A percentile compares a stretch with the other conserved stretches of the same genome.
These are phyloP conservation scores for Ogataea kodamae DNA, from an alignment of 805 yeast species.

Conservation along the genomic window DNA sequence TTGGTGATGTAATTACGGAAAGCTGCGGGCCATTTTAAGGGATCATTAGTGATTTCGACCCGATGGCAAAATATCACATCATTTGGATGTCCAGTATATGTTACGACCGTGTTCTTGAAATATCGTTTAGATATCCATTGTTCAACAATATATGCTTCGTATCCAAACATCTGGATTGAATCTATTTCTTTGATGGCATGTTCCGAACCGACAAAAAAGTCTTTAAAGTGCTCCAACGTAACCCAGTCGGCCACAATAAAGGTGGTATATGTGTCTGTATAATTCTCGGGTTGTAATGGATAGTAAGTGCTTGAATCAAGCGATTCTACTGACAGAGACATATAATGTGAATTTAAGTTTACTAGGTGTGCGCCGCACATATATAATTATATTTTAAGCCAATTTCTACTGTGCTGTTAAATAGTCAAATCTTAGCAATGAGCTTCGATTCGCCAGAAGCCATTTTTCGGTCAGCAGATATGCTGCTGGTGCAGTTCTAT, in stretches of 20 bases:
- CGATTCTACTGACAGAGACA: conserved; percentile 6
- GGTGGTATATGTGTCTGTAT: conserved; percentile 11
- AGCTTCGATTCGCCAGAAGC: conserved; percentile 21
- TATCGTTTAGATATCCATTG: conserved; percentile 86
- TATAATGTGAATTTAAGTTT: conserved; percentile 1
- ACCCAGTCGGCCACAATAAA: conserved; percentile 50
- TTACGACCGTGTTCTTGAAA: conserved; percentile 64
- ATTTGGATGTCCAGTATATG: conserved; percentile 80
- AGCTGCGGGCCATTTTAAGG: conserved; percentile 45
- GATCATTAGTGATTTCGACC: conserved; percentile 49
- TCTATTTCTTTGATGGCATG: conserved; percentile 41
- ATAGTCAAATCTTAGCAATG: conserved; percentile 11
- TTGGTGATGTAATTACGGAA: conserved; percentile 64
- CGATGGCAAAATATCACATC: conserved; percentile 58
- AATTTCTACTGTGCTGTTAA: conserved; percentile 13
- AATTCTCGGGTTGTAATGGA: conserved; percentile 1
- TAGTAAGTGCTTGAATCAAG: conserved; percentile 1
- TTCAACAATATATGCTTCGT: conserved; percentile 87
- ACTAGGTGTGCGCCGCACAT: conserved; percentile 12
- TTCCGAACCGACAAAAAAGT: conserved; percentile 36
- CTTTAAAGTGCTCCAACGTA: conserved; percentile 44
- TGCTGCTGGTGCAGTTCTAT: conserved; percentile 89
- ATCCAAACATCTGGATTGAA: conserved; percentile 58
- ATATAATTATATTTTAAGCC: background rate
- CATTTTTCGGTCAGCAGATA: conserved; percentile 74